Percentiles rank a stretch among this genome's conserved stretches.
phyloP scores from a whole-genome alignment of 2,329 filamentous ascomycete species.

The Grosmannia serpens region DNA sequence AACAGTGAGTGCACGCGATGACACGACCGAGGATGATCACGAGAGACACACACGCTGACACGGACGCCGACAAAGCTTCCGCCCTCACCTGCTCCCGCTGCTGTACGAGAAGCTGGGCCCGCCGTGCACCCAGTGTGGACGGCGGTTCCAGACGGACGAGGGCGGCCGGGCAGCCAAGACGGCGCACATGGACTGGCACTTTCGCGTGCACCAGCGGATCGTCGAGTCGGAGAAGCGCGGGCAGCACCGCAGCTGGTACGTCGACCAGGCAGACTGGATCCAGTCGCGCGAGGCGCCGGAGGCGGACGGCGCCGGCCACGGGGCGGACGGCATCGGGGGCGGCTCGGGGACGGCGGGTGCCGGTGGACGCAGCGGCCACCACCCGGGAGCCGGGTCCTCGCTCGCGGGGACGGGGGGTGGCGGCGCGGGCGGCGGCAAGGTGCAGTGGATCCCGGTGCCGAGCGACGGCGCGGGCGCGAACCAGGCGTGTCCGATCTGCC shows the following conservation, averaged over 20 bases:
- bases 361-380: conserved; percentile 18
- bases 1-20: conserved; percentile 45
- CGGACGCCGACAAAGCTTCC: conserved; percentile 41
- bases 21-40: neutral
- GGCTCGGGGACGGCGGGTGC: conserved; percentile 5
- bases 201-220: conserved; percentile 82
- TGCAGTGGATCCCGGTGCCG: conserved; percentile 72
- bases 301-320: conserved; percentile 33
- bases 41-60: no score
- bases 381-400: conserved; percentile 6
- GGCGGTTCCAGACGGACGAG: conserved; percentile 67
- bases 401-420: conserved; percentile 16
- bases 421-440: conserved; percentile 24
- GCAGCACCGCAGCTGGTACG: conserved; percentile 89
- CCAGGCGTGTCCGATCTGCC: conserved; percentile 81
- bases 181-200: conserved; percentile 96
- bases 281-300: conserved; percentile 73
- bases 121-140: conserved; percentile 83
- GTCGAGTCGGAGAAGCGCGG: conserved; percentile 75
- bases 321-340: conserved; percentile 22
- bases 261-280: conserved; percentile 89
- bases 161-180: conserved; percentile 78
- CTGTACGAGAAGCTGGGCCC: conserved; percentile 75
- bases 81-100: conserved; percentile 46
- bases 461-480: conserved; percentile 65